Conservation (phyloP, 1,139 yeast genomes). For the Candida tetrigidarum region DNA sequence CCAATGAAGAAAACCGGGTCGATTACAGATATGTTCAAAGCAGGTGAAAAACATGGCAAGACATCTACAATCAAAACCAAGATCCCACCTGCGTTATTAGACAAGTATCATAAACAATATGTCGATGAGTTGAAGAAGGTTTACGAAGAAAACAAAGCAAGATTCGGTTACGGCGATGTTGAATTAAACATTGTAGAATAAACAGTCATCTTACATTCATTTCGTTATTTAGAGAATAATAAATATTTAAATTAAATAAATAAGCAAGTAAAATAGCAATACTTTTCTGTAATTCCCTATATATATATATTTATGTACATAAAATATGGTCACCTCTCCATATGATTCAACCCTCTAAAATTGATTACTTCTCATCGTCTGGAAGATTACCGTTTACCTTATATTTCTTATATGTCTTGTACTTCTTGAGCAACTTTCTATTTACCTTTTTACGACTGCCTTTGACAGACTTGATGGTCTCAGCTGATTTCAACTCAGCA, state of each 20-base stretch:
- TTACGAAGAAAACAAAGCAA: constrained; percentile 70
- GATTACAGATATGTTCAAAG: constrained; percentile 24
- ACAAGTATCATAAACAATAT: constrained; percentile 74
- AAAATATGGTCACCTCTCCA: too few species aligned
- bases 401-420: constrained; percentile 29
- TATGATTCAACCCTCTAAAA: background rate
- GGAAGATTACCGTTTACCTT: constrained; percentile 28
- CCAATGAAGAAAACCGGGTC: constrained; percentile 10
- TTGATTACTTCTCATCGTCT: too few species aligned
- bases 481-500: constrained; percentile 16
- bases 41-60: constrained; percentile 15
- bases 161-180: constrained; percentile 56
- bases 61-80: constrained; percentile 26
- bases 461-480: constrained; percentile 24
- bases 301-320: background rate
- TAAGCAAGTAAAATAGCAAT: background rate
- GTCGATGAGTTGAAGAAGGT: constrained; percentile 67
- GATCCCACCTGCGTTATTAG: constrained; percentile 52
- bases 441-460: constrained; percentile 37
- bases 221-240: background rate
- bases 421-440: constrained; percentile 33
- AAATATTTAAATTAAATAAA: background rate
- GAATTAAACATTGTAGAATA: constrained; percentile 53
- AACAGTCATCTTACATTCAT: background rate
- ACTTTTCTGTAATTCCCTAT: background rate